These are phyloP conservation scores for Zymoseptoria ardabiliae DNA, from an alignment of 2,329 filamentous ascomycete species.

Conservation along the genomic window DNA sequence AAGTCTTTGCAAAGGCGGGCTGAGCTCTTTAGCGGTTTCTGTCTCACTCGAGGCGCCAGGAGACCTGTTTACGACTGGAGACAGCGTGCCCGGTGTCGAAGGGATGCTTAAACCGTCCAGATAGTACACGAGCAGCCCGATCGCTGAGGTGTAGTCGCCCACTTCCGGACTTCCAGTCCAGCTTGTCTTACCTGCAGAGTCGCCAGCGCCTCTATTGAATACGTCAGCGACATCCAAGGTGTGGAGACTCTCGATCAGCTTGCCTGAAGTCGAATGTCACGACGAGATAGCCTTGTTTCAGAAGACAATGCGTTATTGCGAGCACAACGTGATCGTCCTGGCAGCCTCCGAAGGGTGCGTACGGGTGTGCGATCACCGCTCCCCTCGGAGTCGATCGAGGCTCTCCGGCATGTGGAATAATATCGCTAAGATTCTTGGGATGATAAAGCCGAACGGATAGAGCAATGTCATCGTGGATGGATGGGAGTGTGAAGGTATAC, in stretches of 20 bases:
- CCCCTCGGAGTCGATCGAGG: slow-evolving; percentile 25
- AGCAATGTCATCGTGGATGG: slow-evolving; percentile 66
- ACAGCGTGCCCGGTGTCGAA: slow-evolving; percentile 1
- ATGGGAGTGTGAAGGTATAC: slow-evolving; percentile 66
- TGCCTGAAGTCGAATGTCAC: slow-evolving; percentile 90
- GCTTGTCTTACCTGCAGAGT: slow-evolving; percentile 69
- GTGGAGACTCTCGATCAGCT: slow-evolving; percentile 6
- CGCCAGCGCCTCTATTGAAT: slow-evolving; percentile 60
- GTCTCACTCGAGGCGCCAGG: not conserved
- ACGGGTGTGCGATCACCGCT: slow-evolving; percentile 79
- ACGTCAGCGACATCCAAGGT: slow-evolving; percentile 6
- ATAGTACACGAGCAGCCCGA: slow-evolving; percentile 73
- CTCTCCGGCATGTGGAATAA: not conserved
- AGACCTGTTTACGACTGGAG: not conserved
- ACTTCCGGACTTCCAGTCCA: slow-evolving; percentile 80
- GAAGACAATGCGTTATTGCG: slow-evolving; percentile 54
- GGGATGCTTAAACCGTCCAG: slow-evolving; percentile 47
- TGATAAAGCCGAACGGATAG: slow-evolving; percentile 83
- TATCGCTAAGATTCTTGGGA: slow-evolving; percentile 13
- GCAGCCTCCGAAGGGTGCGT: slow-evolving; percentile 76
- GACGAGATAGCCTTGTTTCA: slow-evolving; percentile 67
- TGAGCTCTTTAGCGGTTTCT: not conserved
- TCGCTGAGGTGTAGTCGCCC: slow-evolving; percentile 73
- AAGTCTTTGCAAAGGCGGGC: not conserved
- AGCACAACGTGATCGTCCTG: slow-evolving; percentile 76